These are phyloP conservation scores for Skeletonema grethae DNA, from an alignment of 108 stramenopile species.

Conservation along the genomic window DNA sequence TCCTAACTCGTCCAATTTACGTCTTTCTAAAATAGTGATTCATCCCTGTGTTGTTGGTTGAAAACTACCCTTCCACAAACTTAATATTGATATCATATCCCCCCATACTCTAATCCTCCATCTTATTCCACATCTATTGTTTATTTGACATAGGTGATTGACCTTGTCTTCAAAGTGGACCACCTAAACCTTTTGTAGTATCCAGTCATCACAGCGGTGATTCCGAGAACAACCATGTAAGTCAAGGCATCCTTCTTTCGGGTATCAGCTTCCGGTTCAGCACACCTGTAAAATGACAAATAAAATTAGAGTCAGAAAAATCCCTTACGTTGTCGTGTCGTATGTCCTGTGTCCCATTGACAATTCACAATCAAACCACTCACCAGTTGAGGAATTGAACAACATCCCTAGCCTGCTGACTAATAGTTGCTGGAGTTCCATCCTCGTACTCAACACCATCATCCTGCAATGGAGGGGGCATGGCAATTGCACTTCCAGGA, in stretches of 20 bases:
- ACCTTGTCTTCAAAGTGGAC: conserved; percentile 94
- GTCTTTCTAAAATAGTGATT: conserved; percentile 12
- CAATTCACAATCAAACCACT: conserved; percentile 3
- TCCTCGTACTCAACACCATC: conserved; percentile 97
- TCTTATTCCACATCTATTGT: conserved; percentile 9
- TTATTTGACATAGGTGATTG: conserved; percentile 94
- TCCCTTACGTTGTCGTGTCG: background rate
- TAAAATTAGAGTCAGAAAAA: background rate
- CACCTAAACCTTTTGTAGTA: conserved; percentile 99
- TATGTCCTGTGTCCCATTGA: conserved; percentile 3
- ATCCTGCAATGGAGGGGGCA: conserved; percentile 97
- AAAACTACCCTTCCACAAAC: background rate
- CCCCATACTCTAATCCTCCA: conserved; percentile 4
- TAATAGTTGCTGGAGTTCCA: conserved; percentile 95
- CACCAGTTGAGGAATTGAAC: conserved; percentile 86
- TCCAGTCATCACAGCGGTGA: conserved; percentile 86
- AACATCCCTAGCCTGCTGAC: conserved; percentile 93
- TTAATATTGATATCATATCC: background rate
- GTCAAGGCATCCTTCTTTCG: conserved; percentile 96
- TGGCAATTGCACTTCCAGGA: conserved; percentile 97
- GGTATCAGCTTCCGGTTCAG: conserved; percentile 98
- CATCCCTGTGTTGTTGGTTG: background rate
- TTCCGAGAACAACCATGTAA: conserved; percentile 81
- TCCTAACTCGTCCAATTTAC: background rate
- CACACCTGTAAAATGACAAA: conserved; percentile 51